Evolutionary conservation across 768 basidiomycete species (phyloP).

Genomic region (Termitomyces eurrhizus): DNA sequence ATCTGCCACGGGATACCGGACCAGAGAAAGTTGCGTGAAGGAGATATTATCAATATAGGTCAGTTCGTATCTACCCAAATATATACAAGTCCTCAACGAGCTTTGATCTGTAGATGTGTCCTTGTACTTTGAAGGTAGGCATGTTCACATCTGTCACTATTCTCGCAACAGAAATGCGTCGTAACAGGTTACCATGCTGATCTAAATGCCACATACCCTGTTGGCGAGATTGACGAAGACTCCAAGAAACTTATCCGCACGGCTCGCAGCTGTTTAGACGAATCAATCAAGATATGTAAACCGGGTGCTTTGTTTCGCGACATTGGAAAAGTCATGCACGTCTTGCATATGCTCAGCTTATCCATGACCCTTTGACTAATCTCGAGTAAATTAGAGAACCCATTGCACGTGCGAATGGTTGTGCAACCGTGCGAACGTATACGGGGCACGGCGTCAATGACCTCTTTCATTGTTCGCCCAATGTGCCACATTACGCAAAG

Average conservation of each 20-base stretch:
- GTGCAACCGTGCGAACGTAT: slow-evolving; percentile 88
- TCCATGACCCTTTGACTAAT: neutral
- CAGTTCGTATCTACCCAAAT: slow-evolving; percentile 13
- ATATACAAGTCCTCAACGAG: neutral
- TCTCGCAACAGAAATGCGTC: neutral
- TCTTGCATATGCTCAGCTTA: slow-evolving; percentile 12
- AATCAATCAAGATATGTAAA: slow-evolving; percentile 88
- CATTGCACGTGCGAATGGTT: slow-evolving; percentile 76
- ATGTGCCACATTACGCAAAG: slow-evolving; percentile 92
- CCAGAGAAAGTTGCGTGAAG: slow-evolving; percentile 76
- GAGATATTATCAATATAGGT: slow-evolving; percentile 97
- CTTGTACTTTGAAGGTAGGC: slow-evolving; percentile 69
- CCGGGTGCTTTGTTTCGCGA: slow-evolving; percentile 57
- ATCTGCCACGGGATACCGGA: slow-evolving; percentile 99
- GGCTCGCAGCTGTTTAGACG: slow-evolving; percentile 80
- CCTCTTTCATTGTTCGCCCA: slow-evolving; percentile 81
- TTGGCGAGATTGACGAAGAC: slow-evolving; percentile 81
- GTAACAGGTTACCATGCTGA: slow-evolving; percentile 83
- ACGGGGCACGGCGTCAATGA: slow-evolving; percentile 90
- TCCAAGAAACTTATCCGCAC: slow-evolving; percentile 79
- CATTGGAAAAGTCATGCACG: slow-evolving; percentile 51
- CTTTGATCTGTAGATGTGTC: slow-evolving; percentile 56
- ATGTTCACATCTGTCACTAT: slow-evolving; percentile 3
- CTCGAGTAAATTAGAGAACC: slow-evolving; percentile 56
- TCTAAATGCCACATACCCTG: slow-evolving; percentile 90